Base-by-base conservation (phyloP, 2,329 filamentous ascomycete genomes). In the Apiospora aurea region DNA sequence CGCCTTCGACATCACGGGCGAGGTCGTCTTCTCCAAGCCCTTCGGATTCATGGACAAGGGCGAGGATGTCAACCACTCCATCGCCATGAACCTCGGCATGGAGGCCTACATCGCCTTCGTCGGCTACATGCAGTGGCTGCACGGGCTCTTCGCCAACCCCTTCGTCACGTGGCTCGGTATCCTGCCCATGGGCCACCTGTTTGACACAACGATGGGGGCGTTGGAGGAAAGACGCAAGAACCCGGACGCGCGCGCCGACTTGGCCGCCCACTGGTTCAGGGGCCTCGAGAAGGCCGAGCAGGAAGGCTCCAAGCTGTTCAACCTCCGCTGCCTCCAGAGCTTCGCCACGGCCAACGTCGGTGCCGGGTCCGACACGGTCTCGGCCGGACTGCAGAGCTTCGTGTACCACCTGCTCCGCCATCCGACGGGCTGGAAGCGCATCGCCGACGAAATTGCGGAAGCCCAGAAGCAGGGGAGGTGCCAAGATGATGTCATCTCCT, bases 1-100 rank as follows among this genome's bases (percentile, higher is more conserved):
- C 29, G 76, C 80, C 13, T 81, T 78, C 69, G 80, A 81, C 72
- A 74, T 80, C 38, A 73, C 78, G 26, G 79, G 80, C 24, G 78
- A 81, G 66, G 72, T 81, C n/a, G 74, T 78, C 34, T 81, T 79
- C 72, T 77, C 76, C 13, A 75, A 75, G 68, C 70, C 73, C 13
- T 78, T 81, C 57, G 69, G 77, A 26, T 79, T 78, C 73, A 64
- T 80, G 29, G 75, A 77, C 41, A 71, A 75, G n/a, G 79, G 74
- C 1, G 73, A 71, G 29, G 77, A 80, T 68, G 72, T 79, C 16
- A 71, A 73, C 43, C 73, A 73, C 26, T 74, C 78, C 29, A 78
- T 80, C 67, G 70, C 67, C 21, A 70, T 70, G 43, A 71, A 71
- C 49, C 26, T 66, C 29, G 44, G n/a, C 29, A 67, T 70, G 70